Conservation (phyloP, 1,139 yeast species). For the Suhomyces bribrorum region DNA sequence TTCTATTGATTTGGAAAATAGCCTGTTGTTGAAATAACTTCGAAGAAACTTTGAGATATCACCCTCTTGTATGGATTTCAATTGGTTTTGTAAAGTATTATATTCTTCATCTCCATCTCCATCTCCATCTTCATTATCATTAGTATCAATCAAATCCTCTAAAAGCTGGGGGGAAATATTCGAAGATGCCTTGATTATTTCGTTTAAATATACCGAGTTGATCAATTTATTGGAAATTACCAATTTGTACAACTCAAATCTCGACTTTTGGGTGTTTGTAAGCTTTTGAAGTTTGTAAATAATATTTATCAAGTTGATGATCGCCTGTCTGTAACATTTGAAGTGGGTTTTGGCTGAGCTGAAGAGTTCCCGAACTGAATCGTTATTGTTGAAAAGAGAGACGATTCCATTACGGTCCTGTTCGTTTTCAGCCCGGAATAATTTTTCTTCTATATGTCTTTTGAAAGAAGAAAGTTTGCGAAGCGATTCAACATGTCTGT, state of each 20-base stretch:
- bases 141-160: not conserved
- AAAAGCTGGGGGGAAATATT: not conserved
- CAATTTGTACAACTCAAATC: slow-evolving; percentile 35
- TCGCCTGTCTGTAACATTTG: slow-evolving; percentile 24
- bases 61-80: no score
- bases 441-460: slow-evolving; percentile 29
- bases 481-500: slow-evolving; percentile 22
- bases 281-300: slow-evolving; percentile 20
- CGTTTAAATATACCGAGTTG: slow-evolving; percentile 17
- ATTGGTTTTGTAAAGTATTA: no score
- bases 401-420: slow-evolving; percentile 19
- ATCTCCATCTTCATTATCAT: not conserved
- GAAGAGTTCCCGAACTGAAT: slow-evolving; percentile 21
- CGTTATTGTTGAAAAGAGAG: slow-evolving; percentile 23
- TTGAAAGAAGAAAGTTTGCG: slow-evolving; percentile 44
- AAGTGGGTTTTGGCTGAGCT: slow-evolving; percentile 21
- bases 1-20: slow-evolving; percentile 25
- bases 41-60: no score
- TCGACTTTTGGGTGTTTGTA: slow-evolving; percentile 17
- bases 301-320: slow-evolving; percentile 28
- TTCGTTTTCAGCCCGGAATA: slow-evolving; percentile 8
- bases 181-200: slow-evolving; percentile 1
- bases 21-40: slow-evolving; percentile 21
- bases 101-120: not conserved
- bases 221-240: slow-evolving; percentile 23